Evolutionary conservation across 805 yeast genomes (phyloP).

Genomic region (Candida railenensis): DNA sequence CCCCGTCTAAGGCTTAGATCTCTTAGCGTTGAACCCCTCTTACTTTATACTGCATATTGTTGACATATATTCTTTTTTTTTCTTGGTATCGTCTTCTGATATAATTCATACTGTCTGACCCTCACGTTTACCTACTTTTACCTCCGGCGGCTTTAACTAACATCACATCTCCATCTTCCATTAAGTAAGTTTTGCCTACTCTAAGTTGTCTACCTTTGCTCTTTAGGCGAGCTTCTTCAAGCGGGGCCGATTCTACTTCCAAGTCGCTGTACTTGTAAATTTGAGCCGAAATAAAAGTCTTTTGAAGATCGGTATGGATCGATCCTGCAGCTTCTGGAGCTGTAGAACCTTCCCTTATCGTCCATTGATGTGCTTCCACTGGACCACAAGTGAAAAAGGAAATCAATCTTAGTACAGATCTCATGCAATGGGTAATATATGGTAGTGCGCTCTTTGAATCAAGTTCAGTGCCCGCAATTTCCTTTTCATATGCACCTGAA

Average conservation of each 20-base stretch:
- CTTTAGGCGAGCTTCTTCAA: slow-evolving; percentile 52
- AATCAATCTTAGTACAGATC: slow-evolving; percentile 65
- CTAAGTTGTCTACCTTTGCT: slow-evolving; percentile 58
- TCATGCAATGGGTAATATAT: slow-evolving; percentile 62
- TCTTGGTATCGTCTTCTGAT: no score
- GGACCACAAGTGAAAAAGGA: slow-evolving; percentile 89
- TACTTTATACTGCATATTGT: neutral
- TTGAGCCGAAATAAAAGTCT: slow-evolving; percentile 77
- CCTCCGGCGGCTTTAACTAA: slow-evolving; percentile 73
- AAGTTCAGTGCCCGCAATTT: slow-evolving; percentile 15
- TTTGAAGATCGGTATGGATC: slow-evolving; percentile 81
- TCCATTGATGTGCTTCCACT: slow-evolving; percentile 87
- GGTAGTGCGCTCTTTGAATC: slow-evolving; percentile 53
- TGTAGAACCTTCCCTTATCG: slow-evolving; percentile 66
- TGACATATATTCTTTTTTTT: neutral
- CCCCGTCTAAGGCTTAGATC: neutral
- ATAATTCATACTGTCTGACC: no score
- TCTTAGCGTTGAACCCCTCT: neutral
- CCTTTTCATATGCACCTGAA: slow-evolving; percentile 51
- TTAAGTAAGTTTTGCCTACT: slow-evolving; percentile 74
- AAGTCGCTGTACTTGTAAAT: slow-evolving; percentile 69
- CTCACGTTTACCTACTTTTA: slow-evolving; percentile 25
- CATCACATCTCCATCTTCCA: slow-evolving; percentile 83
- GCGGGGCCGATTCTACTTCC: slow-evolving; percentile 35
- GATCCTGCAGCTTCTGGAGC: slow-evolving; percentile 92